A percentile compares a stretch with the other conserved stretches of the same genome.
Conservation (phyloP, 352 stramenopile genomes). For the Phytophthora pistaciae region DNA sequence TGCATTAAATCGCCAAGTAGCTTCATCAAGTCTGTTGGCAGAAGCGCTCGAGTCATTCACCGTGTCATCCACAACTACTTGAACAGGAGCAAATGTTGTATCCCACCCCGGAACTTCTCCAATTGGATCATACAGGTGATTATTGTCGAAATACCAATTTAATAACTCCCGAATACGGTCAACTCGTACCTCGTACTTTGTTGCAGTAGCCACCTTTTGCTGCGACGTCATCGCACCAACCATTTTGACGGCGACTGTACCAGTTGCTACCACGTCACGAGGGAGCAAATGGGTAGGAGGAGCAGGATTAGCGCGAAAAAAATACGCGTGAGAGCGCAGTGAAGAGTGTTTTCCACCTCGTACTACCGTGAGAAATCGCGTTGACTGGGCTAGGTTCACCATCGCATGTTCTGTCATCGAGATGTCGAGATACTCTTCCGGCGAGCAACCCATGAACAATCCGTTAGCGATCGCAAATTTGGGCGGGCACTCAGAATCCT, state of each 20-base stretch:
- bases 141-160: constrained; percentile 3
- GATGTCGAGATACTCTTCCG: too few species aligned
- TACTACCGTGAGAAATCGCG: too few species aligned
- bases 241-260: neutral
- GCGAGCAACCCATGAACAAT: too few species aligned
- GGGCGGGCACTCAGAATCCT: neutral
- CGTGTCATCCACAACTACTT: too few species aligned
- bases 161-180: neutral
- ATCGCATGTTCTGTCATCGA: too few species aligned
- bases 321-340: too few species aligned
- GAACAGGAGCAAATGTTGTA: too few species aligned
- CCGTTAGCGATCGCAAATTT: constrained; percentile 8
- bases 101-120: neutral
- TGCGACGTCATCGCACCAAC: neutral
- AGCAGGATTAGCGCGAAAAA: neutral
- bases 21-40: too few species aligned
- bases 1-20: too few species aligned
- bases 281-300: constrained; percentile 5
- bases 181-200: constrained; percentile 4
- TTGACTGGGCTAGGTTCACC: too few species aligned
- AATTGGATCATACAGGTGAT: constrained; percentile 4
- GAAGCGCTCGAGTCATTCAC: too few species aligned
- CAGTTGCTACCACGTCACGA: neutral
- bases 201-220: neutral
- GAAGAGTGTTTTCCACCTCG: too few species aligned